Conservation (phyloP, 106 monocot genomes). For the Cymbidium sinense region DNA sequence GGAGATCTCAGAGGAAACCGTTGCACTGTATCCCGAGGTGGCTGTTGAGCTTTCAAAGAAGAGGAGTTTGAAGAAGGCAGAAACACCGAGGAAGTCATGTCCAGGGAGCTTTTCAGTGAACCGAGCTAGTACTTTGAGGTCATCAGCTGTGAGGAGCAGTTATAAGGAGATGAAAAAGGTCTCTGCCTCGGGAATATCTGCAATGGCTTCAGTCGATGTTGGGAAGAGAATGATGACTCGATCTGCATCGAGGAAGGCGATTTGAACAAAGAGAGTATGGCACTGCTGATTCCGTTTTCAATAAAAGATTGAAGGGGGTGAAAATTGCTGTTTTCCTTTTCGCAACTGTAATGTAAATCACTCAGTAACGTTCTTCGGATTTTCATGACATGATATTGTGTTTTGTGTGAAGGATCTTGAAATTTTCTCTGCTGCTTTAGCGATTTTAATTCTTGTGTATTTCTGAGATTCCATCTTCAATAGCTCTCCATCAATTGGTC, state of each 20-base stretch:
- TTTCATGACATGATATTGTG: no score
- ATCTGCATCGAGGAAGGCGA: constrained; percentile 1
- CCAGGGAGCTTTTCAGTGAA: constrained; percentile 31
- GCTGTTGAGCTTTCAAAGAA: constrained; percentile 41
- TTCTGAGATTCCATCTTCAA: no score
- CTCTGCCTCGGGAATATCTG: not conserved
- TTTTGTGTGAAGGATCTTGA: no score
- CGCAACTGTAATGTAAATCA: no score
- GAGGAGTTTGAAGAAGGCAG: constrained; percentile 24
- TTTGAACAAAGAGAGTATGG: not conserved
- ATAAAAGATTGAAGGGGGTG: not conserved
- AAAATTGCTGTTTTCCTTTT: not conserved
- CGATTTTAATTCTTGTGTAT: no score
- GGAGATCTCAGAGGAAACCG: constrained; percentile 17
- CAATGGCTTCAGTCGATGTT: not conserved
- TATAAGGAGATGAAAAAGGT: constrained; percentile 41
- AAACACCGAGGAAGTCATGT: constrained; percentile 27
- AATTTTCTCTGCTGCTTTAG: no score
- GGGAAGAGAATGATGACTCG: constrained; percentile 17
- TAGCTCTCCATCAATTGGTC: no score
- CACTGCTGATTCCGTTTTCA: not conserved
- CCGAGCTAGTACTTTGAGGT: constrained; percentile 23
- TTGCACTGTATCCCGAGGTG: constrained; percentile 26
- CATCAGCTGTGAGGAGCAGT: constrained; percentile 27
- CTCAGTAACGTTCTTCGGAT: no score